These are phyloP conservation scores for Vitis riparia DNA, from an alignment of 164 flowering plant species.

Conservation along the genomic window DNA sequence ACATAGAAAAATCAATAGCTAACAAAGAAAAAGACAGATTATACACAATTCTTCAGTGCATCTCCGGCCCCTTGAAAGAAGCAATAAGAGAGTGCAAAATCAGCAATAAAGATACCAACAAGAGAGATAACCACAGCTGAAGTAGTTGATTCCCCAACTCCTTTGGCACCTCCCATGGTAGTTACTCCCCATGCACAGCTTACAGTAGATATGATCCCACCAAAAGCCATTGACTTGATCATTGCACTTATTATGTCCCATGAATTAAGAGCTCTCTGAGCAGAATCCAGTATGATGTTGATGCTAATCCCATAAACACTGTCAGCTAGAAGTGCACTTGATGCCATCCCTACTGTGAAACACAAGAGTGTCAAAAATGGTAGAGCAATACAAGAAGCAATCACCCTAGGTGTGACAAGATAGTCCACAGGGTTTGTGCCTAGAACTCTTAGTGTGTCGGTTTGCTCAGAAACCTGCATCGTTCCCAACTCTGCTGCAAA, in stretches of 20 bases:
- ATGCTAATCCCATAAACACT: constrained; percentile 78
- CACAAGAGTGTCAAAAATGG: constrained; percentile 83
- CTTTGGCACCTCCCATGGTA: constrained; percentile 91
- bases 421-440: constrained; percentile 90
- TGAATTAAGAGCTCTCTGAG: constrained; percentile 70
- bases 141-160: constrained; percentile 94
- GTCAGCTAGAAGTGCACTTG: constrained; percentile 85
- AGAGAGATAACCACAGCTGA: constrained; percentile 92
- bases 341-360: constrained; percentile 80
- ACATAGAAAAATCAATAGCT: no score
- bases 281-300: constrained; percentile 83
- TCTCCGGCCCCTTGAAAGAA: constrained; percentile 96
- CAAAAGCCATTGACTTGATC: constrained; percentile 89
- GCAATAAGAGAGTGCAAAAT: constrained; percentile 74
- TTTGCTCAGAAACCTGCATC: constrained; percentile 98
- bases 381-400: constrained; percentile 75
- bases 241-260: constrained; percentile 92
- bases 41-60: constrained; percentile 56
- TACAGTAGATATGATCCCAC: constrained; percentile 74
- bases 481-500: constrained; percentile 95
- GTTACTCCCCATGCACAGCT: constrained; percentile 96
- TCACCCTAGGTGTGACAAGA: constrained; percentile 80
- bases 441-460: constrained; percentile 82
- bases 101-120: constrained; percentile 88
- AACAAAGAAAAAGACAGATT: no score